Evolutionary conservation across 192 early-diverging fungal species (phyloP), one percentile per base, ranked within the genome.

Genomic region (Entomortierella parvispora): DNA sequence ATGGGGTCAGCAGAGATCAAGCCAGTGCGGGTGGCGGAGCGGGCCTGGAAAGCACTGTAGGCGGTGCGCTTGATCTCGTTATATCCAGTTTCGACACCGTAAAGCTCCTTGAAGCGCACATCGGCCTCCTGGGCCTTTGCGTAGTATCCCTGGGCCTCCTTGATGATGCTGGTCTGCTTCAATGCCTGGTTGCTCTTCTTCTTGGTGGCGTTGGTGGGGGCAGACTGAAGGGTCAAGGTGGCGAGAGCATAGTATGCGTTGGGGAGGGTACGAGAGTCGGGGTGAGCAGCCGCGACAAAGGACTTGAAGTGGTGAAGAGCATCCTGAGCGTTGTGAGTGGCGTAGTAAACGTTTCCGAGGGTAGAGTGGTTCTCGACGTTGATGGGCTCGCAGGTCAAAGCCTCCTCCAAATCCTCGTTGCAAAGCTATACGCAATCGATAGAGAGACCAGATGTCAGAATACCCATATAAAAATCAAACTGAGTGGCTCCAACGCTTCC

Each of bases 41-140:
- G 74, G 51, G 48, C 42, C 53, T 76, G 71, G 81, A 85, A 82
- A 45, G 54, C 60, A 55, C 33, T 62, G 45, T 81, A 67, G 3
- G 84, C 83, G 26, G 74, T 68, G 17, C 80, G 80, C 70, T 89
- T 89, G 58, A 82, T 77, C 22, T 89, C 84, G 37, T 80, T 82
- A 47, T 84, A 70, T 20, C 79, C 84, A 67, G 81, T 80, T 28
- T 53, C 51, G 8, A 69, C 77, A 12, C 87, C 85, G 20, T 87
- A 89, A 40, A 89, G 69, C 40, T 79, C 69, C 66, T 83, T 80
- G 69, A 87, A 89, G 44, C 80, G 81, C 31, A 62, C 48, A 46
- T 89, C 87, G 26, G 85, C 82, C 22, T 79, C 71, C 65, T 87
- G 83, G n/a, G 81, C 87, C 54, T 75, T 79, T 44, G 71, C 29